These are phyloP conservation scores for Forsythia viridissima DNA, from an alignment of 257 asterid genomes.

Conservation along the genomic window DNA sequence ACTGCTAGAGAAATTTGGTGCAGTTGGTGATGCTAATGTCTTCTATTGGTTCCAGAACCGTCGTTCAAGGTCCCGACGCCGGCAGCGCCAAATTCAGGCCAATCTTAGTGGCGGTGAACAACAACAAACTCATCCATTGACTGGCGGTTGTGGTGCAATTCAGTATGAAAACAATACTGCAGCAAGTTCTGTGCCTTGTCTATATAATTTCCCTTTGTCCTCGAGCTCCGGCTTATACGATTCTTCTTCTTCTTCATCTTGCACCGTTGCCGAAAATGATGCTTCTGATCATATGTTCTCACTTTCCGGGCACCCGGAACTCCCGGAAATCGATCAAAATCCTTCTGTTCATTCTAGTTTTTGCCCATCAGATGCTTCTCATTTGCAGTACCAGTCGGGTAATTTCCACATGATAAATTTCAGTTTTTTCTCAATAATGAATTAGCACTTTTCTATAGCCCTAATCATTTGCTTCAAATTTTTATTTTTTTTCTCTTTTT, in stretches of 20 bases:
- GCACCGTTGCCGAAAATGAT: constrained; percentile 24
- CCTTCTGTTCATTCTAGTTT: constrained; percentile 27
- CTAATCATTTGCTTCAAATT: not conserved
- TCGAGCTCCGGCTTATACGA: constrained; percentile 17
- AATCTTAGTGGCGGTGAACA: constrained; percentile 25
- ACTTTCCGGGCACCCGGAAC: constrained; percentile 29
- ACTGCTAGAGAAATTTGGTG: constrained; percentile 68
- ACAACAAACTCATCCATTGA: constrained; percentile 7
- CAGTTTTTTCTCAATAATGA: not conserved
- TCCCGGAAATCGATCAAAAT: constrained; percentile 36
- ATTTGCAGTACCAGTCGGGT: constrained; percentile 47
- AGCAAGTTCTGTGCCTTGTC: constrained; percentile 3
- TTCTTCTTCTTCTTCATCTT: constrained; percentile 25
- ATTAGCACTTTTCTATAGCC: not conserved
- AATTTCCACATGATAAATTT: not conserved
- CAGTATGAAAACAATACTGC: constrained; percentile 22
- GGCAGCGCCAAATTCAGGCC: constrained; percentile 66
- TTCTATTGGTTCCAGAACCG: constrained; percentile 96
- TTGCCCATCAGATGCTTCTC: constrained; percentile 27
- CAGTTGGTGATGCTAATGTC: constrained; percentile 79
- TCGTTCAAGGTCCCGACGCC: constrained; percentile 76
- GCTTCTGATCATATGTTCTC: constrained; percentile 16
- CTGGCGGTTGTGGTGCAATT: constrained; percentile 19
- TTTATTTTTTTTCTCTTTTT: not conserved
- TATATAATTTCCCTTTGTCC: not conserved